These are phyloP conservation scores for Fomes fomentarius DNA, from an alignment of 1,284 basidiomycete species.

Conservation along the genomic window DNA sequence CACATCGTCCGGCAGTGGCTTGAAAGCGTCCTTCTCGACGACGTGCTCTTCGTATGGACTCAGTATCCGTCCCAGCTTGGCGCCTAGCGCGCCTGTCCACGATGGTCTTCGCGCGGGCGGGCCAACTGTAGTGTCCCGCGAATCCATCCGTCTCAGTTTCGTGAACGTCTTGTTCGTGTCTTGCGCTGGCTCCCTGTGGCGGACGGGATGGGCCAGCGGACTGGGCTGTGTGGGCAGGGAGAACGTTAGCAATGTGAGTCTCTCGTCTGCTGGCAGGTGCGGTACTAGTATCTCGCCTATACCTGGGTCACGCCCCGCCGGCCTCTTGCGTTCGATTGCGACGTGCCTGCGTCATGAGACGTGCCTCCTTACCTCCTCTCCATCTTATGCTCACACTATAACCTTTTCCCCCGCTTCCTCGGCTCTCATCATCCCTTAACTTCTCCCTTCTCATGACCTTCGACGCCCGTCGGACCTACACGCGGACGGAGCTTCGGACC, in stretches of 20 bases:
- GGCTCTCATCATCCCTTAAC: constrained; percentile 14
- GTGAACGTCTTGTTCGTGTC: constrained; percentile 13
- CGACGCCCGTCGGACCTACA: constrained; percentile 1
- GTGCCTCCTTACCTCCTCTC: constrained; percentile 4
- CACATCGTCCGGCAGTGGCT: constrained; percentile 11
- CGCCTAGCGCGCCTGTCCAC: constrained; percentile 21
- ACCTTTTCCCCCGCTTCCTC: constrained; percentile 22
- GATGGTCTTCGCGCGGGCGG: constrained; percentile 11
- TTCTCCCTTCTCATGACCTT: constrained; percentile 11
- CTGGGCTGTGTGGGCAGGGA: not conserved
- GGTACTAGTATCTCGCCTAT: constrained; percentile 20
- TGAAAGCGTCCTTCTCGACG: constrained; percentile 10
- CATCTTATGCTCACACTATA: constrained; percentile 7
- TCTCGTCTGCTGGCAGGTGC: not conserved
- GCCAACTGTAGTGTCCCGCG: constrained; percentile 12
- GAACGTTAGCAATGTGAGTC: constrained; percentile 9
- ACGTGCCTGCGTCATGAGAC: constrained; percentile 28
- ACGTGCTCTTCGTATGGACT: constrained; percentile 5
- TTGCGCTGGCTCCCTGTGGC: constrained; percentile 2
- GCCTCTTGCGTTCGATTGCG: constrained; percentile 26
- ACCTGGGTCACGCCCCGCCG: constrained; percentile 15
- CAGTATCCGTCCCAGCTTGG: constrained; percentile 15
- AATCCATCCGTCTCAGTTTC: constrained; percentile 16
- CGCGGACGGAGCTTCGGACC: too few species aligned
- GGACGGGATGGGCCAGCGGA: constrained; percentile 2